phyloP scores from a whole-genome alignment of 1,139 yeast genomes.

The Zygosaccharomyces pseudobailii region DNA sequence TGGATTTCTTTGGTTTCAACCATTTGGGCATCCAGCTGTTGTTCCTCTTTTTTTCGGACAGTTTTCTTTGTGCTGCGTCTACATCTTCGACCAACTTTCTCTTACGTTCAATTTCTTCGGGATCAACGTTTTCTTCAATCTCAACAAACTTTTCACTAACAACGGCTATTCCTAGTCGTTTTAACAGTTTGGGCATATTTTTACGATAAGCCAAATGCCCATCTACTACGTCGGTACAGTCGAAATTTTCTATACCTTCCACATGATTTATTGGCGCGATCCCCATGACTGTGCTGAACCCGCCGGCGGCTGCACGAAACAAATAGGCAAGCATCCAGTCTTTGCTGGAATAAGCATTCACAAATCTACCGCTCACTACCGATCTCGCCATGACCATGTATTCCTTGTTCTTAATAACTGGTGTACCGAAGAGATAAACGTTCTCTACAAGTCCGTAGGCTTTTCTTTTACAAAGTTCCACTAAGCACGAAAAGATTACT shows the following conservation, averaged over 20 bases:
- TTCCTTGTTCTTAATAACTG: slow-evolving; percentile 73
- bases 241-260: slow-evolving; percentile 72
- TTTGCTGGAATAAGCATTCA: slow-evolving; percentile 84
- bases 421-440: slow-evolving; percentile 85
- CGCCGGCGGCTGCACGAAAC: slow-evolving; percentile 94
- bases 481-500: slow-evolving; percentile 82
- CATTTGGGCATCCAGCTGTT: slow-evolving; percentile 54
- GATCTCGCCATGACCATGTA: slow-evolving; percentile 77
- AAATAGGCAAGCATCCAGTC: slow-evolving; percentile 97
- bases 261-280: slow-evolving; percentile 65
- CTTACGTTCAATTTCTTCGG: slow-evolving; percentile 76
- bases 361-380: slow-evolving; percentile 84
- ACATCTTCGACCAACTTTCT: slow-evolving; percentile 76
- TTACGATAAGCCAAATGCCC: slow-evolving; percentile 98
- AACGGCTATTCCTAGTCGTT: slow-evolving; percentile 71
- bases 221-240: slow-evolving; percentile 79
- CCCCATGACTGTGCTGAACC: slow-evolving; percentile 86
- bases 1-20: slow-evolving; percentile 60
- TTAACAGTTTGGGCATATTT: slow-evolving; percentile 78
- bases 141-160: slow-evolving; percentile 89
- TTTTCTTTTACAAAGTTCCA: slow-evolving; percentile 80
- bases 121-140: slow-evolving; percentile 87
- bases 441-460: slow-evolving; percentile 88
- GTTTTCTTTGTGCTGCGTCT: slow-evolving; percentile 72
- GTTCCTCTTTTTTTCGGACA: slow-evolving; percentile 41